Base-by-base conservation (phyloP, 805 yeast genomes). In the Ogataea angusta region DNA sequence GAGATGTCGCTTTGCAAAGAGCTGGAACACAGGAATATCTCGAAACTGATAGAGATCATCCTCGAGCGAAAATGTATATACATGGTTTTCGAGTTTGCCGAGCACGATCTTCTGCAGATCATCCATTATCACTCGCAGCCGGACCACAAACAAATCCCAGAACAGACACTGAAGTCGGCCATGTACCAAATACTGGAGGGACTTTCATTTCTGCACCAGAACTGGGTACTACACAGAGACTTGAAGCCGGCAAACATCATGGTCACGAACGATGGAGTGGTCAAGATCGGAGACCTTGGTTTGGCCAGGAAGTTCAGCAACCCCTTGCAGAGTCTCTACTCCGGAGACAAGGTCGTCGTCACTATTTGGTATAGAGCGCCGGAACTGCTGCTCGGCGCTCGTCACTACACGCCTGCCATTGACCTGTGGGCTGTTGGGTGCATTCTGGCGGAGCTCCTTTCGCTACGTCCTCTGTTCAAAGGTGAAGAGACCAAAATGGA, bases 401-500 rank as follows among this genome's bases (percentile, higher is more conserved):
- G 95, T 28, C 96, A 90, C 64, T 90, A 90, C 57, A 83, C 97
- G 0, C 90, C 96, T 1, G 89, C 95, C 0, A 81, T 93, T 36
- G 96, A 93, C 66, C 61, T 86, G 25, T 90, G 98, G 98, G 95
- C 98, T 0, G 87, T 86, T 4, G 98, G 98, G 0, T 90, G 97
- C 60, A 90, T 90, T 4, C 68, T 91, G 51, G 98, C 96, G 0
- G 99, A 93, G 59, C 66, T 93, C 37, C 68, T 93, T 10, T 86
- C 95, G 1, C 64, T 93, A 23, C 68, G 96, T 52, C 99, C 99
- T 0, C 82, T 93, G 8, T 93, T 93, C 67, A 93, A 93, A 61
- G 99, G 99, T 39, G 99, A 93, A 63, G 99, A 93, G 58, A 93
- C 95, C 10, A 91, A 91, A 53, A 85, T 91, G 75, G 98, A 90